phyloP scores from a whole-genome alignment of 441 rosid species.

The Populus trichocarpa region DNA sequence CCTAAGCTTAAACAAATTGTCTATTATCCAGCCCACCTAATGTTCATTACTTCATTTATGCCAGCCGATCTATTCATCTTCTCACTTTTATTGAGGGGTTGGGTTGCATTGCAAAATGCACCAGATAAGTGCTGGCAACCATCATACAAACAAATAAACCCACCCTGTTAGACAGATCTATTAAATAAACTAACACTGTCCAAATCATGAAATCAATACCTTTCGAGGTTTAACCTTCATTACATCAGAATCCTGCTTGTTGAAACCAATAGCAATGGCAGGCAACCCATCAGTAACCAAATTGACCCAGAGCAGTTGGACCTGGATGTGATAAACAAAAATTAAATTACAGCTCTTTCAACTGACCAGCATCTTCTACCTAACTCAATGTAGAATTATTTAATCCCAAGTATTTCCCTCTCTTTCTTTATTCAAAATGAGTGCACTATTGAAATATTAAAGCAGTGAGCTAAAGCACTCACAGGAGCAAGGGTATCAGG shows the following conservation, averaged over 20 bases:
- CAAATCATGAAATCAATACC: slow-evolving; percentile 41
- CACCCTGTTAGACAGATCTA: background rate
- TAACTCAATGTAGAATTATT: no score
- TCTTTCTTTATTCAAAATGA: background rate
- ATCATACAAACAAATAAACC: background rate
- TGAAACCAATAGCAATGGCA: slow-evolving; percentile 99
- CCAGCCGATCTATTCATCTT: background rate
- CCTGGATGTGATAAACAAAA: slow-evolving; percentile 43
- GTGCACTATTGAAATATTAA: slow-evolving; percentile 5
- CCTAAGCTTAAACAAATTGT: background rate
- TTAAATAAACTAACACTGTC: background rate
- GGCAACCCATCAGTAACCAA: slow-evolving; percentile 99
- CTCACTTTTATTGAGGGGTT: background rate
- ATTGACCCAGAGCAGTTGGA: slow-evolving; percentile 98
- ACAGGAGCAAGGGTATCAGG: slow-evolving; percentile 99
- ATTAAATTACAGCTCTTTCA: slow-evolving; percentile 3
- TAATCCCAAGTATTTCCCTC: background rate
- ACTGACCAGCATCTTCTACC: background rate
- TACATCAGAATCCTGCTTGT: slow-evolving; percentile 96
- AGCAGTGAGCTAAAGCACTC: slow-evolving; percentile 40
- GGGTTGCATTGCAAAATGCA: background rate
- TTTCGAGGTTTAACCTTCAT: slow-evolving; percentile 98
- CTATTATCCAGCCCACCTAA: background rate
- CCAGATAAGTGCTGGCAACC: background rate
- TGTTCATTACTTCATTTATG: background rate